Evolutionary conservation across 2,329 filamentous ascomycete species (phyloP), one percentile per base, ranked within the genome.

Genomic region (Phialophora verrucosa): DNA sequence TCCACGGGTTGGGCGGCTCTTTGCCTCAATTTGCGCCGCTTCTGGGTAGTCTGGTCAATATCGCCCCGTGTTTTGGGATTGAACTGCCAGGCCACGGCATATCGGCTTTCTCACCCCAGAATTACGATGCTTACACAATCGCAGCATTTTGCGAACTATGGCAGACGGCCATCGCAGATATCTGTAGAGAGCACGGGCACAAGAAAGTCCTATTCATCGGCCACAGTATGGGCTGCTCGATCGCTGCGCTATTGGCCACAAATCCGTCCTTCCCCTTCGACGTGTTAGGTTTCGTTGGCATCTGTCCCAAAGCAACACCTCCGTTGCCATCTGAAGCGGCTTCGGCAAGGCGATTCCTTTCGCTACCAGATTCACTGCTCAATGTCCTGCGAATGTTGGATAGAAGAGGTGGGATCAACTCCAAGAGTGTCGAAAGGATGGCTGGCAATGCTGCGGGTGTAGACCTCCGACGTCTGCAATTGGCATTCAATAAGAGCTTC

Each of bases 1-100:
- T 98, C 64, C 95, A 98, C 75, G 95, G 95, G 1, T 84, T 98
- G 10, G 95, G 94, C n/a, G 95, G 95, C 57, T 96, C 92, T 0
- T 85, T 93, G 27, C 90, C 92, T 11, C 95, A 98, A 75, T 98
- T 97, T 75, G 86, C 91, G 63, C 87, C 91, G 32, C 81, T 98
- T 4, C 80, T 98, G 17, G 90, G 88, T 23, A 95, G 91, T 76
- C 83, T 99, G 56, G 87, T 91, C 59, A 92, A 96, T 75, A 82
- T 93, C 57, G 92, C 91, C 12, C 90, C 93, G 56, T 96, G 93
- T 76, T 84, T 96, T 47, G 91, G 92, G 3, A 88, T 98, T 69
- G 95, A 99, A 76, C 83, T 97, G 3, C 94, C 95, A 0, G 95
- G 95, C 47, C 96, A 93, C 73, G 95, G 95, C 32, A 82, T 89